Evolutionary conservation across 441 rosid genomes (phyloP).

Genomic region (Jatropha multifida): DNA sequence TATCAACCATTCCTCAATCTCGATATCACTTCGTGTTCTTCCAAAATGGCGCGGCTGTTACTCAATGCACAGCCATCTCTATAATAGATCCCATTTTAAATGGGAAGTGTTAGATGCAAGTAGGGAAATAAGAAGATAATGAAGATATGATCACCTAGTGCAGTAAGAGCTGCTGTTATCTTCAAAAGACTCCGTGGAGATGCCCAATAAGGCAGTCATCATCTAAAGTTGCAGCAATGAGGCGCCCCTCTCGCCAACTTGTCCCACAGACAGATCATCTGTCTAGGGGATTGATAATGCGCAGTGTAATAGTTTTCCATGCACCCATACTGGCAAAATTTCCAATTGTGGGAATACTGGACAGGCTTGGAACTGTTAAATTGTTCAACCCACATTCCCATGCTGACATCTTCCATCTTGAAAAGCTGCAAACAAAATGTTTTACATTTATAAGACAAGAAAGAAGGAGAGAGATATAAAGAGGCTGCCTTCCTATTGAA

Average conservation of each 20-base stretch:
- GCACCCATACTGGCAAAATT: conserved; percentile 96
- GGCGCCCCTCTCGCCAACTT: conserved; percentile 69
- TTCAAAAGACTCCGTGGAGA: background rate
- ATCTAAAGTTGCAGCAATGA: conserved; percentile 87
- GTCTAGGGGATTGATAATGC: conserved; percentile 96
- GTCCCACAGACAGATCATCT: conserved; percentile 94
- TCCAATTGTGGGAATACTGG: conserved; percentile 90
- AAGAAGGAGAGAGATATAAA: background rate
- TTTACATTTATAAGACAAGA: background rate
- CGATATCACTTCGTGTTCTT: background rate
- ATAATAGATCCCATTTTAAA: background rate
- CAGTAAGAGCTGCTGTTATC: background rate
- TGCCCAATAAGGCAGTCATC: conserved; percentile 21
- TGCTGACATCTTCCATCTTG: conserved; percentile 99
- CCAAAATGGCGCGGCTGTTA: background rate
- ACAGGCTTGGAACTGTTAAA: conserved; percentile 63
- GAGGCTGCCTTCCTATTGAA: background rate
- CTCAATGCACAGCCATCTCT: background rate
- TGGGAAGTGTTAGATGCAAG: background rate
- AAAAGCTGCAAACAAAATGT: conserved; percentile 55
- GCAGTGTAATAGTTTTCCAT: conserved; percentile 84
- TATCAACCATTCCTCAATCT: background rate
- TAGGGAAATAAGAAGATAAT: background rate
- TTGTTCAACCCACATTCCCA: conserved; percentile 98
- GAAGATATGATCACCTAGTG: background rate